Base-by-base conservation (phyloP, 306 rosid species). In the Sicyos edulis region DNA sequence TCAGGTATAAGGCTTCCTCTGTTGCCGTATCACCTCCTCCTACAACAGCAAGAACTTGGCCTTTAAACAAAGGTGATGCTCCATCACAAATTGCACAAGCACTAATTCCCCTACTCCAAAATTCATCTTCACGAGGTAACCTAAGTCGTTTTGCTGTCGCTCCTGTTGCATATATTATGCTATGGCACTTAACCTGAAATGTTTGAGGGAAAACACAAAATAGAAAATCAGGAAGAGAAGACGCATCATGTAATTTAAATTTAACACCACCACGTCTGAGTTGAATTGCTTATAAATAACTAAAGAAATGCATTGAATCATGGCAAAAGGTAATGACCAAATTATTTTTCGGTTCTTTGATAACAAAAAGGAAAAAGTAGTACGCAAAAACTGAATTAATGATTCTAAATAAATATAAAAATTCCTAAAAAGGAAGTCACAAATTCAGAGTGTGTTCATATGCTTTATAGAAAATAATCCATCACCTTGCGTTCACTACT, bases 11-110 rank as follows among this genome's bases (percentile, higher is more conserved):
- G 68, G 98, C 96, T 84, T 92, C 96, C 83, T 90, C 96, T 21
- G 96, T 90, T 40, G 98, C 98, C 53, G 98, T 92, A 82, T 92
- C 98, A 62, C 98, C 96, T 29, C 98, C 98, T 83, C 98, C 98
- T 68, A 90, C 80, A 0, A 92, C 98, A 60, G 93, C 98, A 77
- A 92, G 96, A 78, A 90, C 86, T 83, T 92, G 96, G 4, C 98
- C 93, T 79, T 92, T 92, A 74, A 90, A 92, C 80, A 92, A 82
- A 19, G 98, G 98, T 17, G 98, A 90, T 71, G 98, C 96, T 55
- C 98, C 98, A 80, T 90, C 98, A 82, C 96, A 92, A 82, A 90
- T 90, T 24, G 98, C 98, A 82, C 98, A 92, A 61, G 98, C 98
- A 83, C 96, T 92, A 70, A 92, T 85, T 84, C 96, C 98, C 80